Evolutionary conservation across 148 eudicot species (phyloP).

Genomic region (Spergularia bocconei): DNA sequence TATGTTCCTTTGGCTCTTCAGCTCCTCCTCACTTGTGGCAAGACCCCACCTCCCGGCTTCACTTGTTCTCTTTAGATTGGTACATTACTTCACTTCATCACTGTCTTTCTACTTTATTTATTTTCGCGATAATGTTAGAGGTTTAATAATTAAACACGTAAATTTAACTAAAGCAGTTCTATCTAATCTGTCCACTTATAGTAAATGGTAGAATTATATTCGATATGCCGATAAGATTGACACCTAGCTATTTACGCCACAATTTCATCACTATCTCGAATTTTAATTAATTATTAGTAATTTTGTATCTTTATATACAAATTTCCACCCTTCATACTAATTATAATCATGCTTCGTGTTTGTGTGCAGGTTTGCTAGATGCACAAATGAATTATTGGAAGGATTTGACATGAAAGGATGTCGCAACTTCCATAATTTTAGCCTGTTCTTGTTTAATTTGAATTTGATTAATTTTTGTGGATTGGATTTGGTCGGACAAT

Average conservation of each 20-base stretch:
- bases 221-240: too few relatives aligned
- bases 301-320: too few relatives aligned
- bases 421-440: slow-evolving; percentile 16
- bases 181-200: too few relatives aligned
- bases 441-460: neutral
- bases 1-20: slow-evolving; percentile 81
- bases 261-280: too few relatives aligned
- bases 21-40: slow-evolving; percentile 86
- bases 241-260: too few relatives aligned
- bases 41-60: slow-evolving; percentile 88
- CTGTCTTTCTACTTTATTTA: too few relatives aligned
- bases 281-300: too few relatives aligned
- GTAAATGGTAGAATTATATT: too few relatives aligned
- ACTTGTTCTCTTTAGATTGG: slow-evolving; percentile 60
- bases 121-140: neutral
- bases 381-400: slow-evolving; percentile 16
- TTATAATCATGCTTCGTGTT: neutral
- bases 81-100: neutral
- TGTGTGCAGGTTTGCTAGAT: slow-evolving; percentile 36
- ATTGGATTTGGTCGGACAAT: slow-evolving; percentile 8
- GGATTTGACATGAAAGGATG: slow-evolving; percentile 60
- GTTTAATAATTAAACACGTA: neutral
- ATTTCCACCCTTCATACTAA: too few relatives aligned
- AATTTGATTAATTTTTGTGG: neutral
- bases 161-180: too few relatives aligned